phyloP scores from a whole-genome alignment of 2,329 filamentous ascomycete species.

The Exophiala viscosa region DNA sequence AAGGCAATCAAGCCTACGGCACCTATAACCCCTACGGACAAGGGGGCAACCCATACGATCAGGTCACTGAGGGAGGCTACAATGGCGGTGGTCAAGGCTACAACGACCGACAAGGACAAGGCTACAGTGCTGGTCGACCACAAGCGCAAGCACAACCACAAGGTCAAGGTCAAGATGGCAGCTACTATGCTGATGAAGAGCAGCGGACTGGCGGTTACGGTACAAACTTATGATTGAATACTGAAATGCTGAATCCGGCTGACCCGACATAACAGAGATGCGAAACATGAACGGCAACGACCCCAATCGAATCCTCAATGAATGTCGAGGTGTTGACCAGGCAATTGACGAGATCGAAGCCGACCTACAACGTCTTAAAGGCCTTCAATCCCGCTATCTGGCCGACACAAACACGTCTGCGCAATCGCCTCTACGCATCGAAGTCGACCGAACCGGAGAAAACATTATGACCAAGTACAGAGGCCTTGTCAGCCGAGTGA shows the following conservation, averaged over 20 bases:
- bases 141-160: slow-evolving; percentile 30
- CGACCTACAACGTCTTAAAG: slow-evolving; percentile 68
- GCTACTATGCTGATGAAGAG: slow-evolving; percentile 36
- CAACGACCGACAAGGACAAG: slow-evolving; percentile 23
- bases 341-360: slow-evolving; percentile 71
- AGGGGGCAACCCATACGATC: slow-evolving; percentile 22
- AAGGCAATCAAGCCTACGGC: slow-evolving; percentile 41
- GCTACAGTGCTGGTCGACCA: slow-evolving; percentile 5
- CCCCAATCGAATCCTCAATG: slow-evolving; percentile 76
- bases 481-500: slow-evolving; percentile 72
- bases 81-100: slow-evolving; percentile 30
- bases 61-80: slow-evolving; percentile 9
- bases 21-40: slow-evolving; percentile 40
- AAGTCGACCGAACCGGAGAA: slow-evolving; percentile 69
- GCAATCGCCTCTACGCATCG: slow-evolving; percentile 61
- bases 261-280: slow-evolving; percentile 39
- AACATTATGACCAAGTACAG: slow-evolving; percentile 83
- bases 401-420: slow-evolving; percentile 69
- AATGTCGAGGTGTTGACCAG: slow-evolving; percentile 74
- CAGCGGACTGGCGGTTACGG: slow-evolving; percentile 50
- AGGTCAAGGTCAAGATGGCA: slow-evolving; percentile 32
- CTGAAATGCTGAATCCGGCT: slow-evolving; percentile 3
- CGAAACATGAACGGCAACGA: slow-evolving; percentile 44
- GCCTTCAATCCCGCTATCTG: slow-evolving; percentile 69
- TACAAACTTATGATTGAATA: slow-evolving; percentile 11